These are phyloP conservation scores for Microthyrium microscopicum DNA, from an alignment of 2,329 filamentous ascomycete genomes.

Conservation along the genomic window DNA sequence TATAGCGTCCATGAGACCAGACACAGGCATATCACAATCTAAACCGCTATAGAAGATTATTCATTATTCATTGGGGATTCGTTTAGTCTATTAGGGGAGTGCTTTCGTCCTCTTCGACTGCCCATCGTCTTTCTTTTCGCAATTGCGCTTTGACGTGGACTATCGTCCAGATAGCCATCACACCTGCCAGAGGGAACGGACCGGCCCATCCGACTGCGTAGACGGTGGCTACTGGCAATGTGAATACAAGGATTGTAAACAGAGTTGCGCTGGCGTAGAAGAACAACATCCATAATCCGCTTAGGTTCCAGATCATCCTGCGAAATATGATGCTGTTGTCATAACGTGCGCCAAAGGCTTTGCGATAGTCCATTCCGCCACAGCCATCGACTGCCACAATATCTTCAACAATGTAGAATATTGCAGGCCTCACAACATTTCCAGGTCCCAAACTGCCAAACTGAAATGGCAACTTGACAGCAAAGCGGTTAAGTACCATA, in stretches of 20 bases:
- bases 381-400: constrained; percentile 50
- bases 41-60: too few relatives aligned
- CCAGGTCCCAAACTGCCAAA: constrained; percentile 2
- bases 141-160: constrained; percentile 1
- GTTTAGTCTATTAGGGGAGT: too few relatives aligned
- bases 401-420: constrained; percentile 51
- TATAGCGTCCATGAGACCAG: too few relatives aligned
- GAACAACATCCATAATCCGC: constrained; percentile 33
- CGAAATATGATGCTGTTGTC: constrained; percentile 37
- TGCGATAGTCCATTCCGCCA: constrained; percentile 37
- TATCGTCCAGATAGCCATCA: constrained; percentile 7
- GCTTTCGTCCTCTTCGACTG: not conserved
- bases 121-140: constrained; percentile 4
- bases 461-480: constrained; percentile 1
- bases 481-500: constrained; percentile 1
- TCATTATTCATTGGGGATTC: too few relatives aligned
- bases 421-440: constrained; percentile 26
- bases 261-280: constrained; percentile 1
- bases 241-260: not conserved
- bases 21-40: too few relatives aligned
- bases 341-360: constrained; percentile 34
- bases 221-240: constrained; percentile 2
- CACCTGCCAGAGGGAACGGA: constrained; percentile 5
- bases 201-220: constrained; percentile 7
- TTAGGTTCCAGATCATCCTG: constrained; percentile 35